Conservation (phyloP, 208 protist species). For the Blastocrithidia nonstop region DNA sequence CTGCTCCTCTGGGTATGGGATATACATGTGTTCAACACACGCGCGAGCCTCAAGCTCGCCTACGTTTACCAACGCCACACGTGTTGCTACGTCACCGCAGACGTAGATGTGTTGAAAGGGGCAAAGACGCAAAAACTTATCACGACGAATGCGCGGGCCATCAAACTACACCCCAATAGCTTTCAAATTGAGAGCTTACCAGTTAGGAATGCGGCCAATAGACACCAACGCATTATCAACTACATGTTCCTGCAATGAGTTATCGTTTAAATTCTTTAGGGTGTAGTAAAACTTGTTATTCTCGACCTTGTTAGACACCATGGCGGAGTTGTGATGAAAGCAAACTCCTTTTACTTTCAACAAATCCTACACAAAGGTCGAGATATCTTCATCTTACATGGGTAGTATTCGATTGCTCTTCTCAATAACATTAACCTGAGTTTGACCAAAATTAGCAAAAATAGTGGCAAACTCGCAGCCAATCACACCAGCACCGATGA, state of each 20-base stretch:
- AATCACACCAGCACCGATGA: conserved; percentile 86
- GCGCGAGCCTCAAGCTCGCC: conserved; percentile 64
- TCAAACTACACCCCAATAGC: conserved; percentile 33
- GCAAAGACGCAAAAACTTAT: conserved; percentile 42
- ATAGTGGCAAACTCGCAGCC: conserved; percentile 87
- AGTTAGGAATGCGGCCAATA: conserved; percentile 68
- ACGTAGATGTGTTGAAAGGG: conserved; percentile 81
- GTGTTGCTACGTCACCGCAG: conserved; percentile 63
- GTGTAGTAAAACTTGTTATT: conserved; percentile 57
- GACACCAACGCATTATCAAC: conserved; percentile 78
- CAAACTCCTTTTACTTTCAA: conserved; percentile 54
- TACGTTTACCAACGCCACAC: conserved; percentile 75
- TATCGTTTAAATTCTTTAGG: conserved; percentile 34
- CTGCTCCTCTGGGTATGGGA: conserved; percentile 43
- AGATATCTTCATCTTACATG: conserved; percentile 82
- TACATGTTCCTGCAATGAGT: conserved; percentile 19
- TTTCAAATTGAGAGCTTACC: conserved; percentile 31
- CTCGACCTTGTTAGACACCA: conserved; percentile 46
- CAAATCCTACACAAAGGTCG: conserved; percentile 64
- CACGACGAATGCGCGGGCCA: conserved; percentile 18
- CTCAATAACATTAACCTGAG: conserved; percentile 78
- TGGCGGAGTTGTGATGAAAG: conserved; percentile 73
- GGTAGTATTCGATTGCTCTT: conserved; percentile 71
- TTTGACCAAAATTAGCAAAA: conserved; percentile 80
- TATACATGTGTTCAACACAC: conserved; percentile 79